A percentile compares a stretch with the other conserved stretches of the same genome.
These are phyloP conservation scores for Phylloporus sp. DNA, from an alignment of 768 basidiomycete species.

Conservation along the genomic window DNA sequence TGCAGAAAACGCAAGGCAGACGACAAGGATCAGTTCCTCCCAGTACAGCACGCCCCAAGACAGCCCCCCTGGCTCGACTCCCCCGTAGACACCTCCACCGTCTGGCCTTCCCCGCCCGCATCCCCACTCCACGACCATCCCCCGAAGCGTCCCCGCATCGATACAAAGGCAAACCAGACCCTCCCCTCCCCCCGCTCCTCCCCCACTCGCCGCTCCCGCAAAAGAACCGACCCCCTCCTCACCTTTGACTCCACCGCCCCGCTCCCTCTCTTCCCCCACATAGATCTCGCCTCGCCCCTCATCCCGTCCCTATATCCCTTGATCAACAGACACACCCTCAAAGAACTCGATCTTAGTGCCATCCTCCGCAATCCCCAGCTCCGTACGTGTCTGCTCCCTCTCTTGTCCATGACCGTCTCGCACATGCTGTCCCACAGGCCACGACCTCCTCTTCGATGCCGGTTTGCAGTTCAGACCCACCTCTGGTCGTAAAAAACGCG, in stretches of 20 bases:
- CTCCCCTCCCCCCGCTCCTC: constrained; percentile 14
- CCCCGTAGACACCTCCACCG: too few relatives aligned
- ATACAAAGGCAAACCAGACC: constrained; percentile 20
- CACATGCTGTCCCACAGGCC: constrained; percentile 44
- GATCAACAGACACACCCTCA: constrained; percentile 78
- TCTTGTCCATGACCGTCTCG: neutral
- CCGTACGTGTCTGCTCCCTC: constrained; percentile 49
- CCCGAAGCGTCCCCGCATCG: constrained; percentile 30
- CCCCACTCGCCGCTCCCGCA: constrained; percentile 29
- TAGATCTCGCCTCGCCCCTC: constrained; percentile 45
- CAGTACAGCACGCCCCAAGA: constrained; percentile 42
- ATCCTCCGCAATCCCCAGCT: constrained; percentile 89
- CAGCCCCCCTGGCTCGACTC: constrained; percentile 38
- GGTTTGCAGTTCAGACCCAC: constrained; percentile 79
- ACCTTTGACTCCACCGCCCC: constrained; percentile 25
- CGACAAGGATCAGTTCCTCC: constrained; percentile 48
- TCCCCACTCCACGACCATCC: constrained; percentile 39
- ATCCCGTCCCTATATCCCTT: constrained; percentile 69
- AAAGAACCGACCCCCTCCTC: constrained; percentile 27
- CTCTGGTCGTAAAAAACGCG: constrained; percentile 65
- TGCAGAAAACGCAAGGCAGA: constrained; percentile 68
- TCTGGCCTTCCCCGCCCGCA: constrained; percentile 36
- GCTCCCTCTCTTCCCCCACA: constrained; percentile 29
- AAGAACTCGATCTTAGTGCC: constrained; percentile 78
- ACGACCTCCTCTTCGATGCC: constrained; percentile 86